Percentiles rank a stretch among this genome's conserved stretches.
Evolutionary conservation across 2,329 filamentous ascomycete species (phyloP).

Genomic region (Coccinonectria pachysandricola): DNA sequence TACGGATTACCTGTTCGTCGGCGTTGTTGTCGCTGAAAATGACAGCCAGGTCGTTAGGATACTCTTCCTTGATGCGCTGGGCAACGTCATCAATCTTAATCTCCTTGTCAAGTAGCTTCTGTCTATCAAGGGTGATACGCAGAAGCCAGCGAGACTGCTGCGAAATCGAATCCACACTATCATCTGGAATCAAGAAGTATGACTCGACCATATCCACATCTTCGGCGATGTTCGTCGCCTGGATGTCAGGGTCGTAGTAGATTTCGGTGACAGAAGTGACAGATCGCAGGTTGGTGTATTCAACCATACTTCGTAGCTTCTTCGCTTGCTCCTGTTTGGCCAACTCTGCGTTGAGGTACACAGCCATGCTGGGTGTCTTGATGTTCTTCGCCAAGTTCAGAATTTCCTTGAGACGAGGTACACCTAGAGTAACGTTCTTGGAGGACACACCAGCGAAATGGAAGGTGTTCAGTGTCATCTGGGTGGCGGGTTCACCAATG

Average conservation of each 20-base stretch:
- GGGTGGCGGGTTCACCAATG: constrained; percentile 95
- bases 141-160: constrained; percentile 91
- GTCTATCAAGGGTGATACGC: constrained; percentile 83
- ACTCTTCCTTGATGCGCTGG: constrained; percentile 78
- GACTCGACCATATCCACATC: constrained; percentile 94
- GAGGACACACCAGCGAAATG: constrained; percentile 99
- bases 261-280: constrained; percentile 91
- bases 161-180: constrained; percentile 49
- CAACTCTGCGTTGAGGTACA: constrained; percentile 61
- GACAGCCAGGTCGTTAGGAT: constrained; percentile 73
- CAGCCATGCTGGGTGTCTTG: constrained; percentile 95
- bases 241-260: constrained; percentile 90
- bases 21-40: constrained; percentile 98
- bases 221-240: constrained; percentile 72
- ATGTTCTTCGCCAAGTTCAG: constrained; percentile 95
- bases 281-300: constrained; percentile 87
- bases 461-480: constrained; percentile 99
- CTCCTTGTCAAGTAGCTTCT: constrained; percentile 91
- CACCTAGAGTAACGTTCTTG: constrained; percentile 98
- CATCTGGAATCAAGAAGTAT: constrained; percentile 89
- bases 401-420: constrained; percentile 98
- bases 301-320: constrained; percentile 75
- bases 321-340: constrained; percentile 73
- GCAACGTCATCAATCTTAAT: constrained; percentile 88
- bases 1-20: constrained; percentile 86